Percentiles rank a stretch among this genome's conserved stretches.
These are phyloP conservation scores for Mycena epipterygia DNA, from an alignment of 768 basidiomycete genomes.

Conservation along the genomic window DNA sequence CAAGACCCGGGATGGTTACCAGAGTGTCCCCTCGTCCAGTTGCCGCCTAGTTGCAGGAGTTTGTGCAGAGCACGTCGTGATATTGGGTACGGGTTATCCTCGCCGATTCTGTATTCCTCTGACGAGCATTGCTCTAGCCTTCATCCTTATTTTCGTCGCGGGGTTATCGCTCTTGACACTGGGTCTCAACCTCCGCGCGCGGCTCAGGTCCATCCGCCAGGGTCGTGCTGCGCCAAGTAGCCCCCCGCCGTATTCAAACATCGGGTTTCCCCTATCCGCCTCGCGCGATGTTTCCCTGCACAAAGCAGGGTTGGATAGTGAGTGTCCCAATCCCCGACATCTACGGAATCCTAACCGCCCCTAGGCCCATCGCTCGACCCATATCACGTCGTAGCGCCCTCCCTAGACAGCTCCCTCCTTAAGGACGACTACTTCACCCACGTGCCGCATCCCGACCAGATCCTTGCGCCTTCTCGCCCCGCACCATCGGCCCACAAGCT, in stretches of 20 bases:
- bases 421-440: slow-evolving; percentile 38
- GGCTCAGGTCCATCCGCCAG: neutral
- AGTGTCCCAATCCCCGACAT: slow-evolving; percentile 21
- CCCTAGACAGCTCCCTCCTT: slow-evolving; percentile 42
- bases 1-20: slow-evolving; percentile 14
- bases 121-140: neutral
- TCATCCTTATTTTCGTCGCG: slow-evolving; percentile 12
- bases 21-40: slow-evolving; percentile 5
- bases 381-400: slow-evolving; percentile 39
- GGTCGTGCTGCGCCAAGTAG: neutral
- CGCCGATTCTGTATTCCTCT: neutral
- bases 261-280: slow-evolving; percentile 21
- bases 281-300: neutral
- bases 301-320: slow-evolving; percentile 6
- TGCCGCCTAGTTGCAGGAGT: slow-evolving; percentile 15
- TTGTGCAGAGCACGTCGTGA: slow-evolving; percentile 5
- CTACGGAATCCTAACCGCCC: neutral
- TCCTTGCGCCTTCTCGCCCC: neutral
- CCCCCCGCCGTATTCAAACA: slow-evolving; percentile 23
- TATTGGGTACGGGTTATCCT: slow-evolving; percentile 8
- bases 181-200: slow-evolving; percentile 17
- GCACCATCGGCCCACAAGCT: neutral
- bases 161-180: slow-evolving; percentile 15
- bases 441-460: slow-evolving; percentile 9
- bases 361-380: slow-evolving; percentile 39